Base-by-base conservation (phyloP, 2,329 filamentous ascomycete species). In the Aspergillus texensis region DNA sequence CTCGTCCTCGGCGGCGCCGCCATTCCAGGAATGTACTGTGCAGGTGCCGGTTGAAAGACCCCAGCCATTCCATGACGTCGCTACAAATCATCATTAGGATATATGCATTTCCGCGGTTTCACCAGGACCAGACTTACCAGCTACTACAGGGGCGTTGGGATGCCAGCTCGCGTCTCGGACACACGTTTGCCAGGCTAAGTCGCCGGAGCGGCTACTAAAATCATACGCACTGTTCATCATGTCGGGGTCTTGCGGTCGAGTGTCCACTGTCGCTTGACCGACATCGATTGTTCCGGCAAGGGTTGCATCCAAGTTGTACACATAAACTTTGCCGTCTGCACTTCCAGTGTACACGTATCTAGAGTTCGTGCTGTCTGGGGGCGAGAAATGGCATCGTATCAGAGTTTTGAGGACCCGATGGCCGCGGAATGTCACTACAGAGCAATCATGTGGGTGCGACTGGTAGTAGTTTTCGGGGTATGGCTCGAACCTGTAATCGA, bases 311-410 rank as follows among this genome's bases (percentile, higher is more conserved):
- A 98, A 81, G 74, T 98, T 98, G 85, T 92, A 99, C 48, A 98
- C 86, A 70, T 93, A 94, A 0, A 97, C 91, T 63, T 91, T 91
- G 56, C 95, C 95, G 69, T 97, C 93, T 67, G 92, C 88, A 71
- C 92, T 96, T 26, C 95, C 95, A 24, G 90, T 91, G 79, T 97
- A 98, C 26, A 99, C 93, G 74, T 97, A 98, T 70, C 93, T 86
- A 10, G 91, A 93, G 75, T 97, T 91, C 2, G 93, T 94, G 73
- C 92, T 94, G 12, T 86, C 88, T 0, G 92, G 88, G 0, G 95
- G 95, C 36, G 92, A 95, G 79, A 99, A 99, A 79, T 98, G 94
- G 73, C 95, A 98, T 65, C 95, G 86, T 69, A 98, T 97, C 46
- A 98, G 83, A 1, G 95, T 98, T 72, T 92, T 90, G 65, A 96